A percentile compares a stretch with the other conserved stretches of the same genome.
Conservation (phyloP, 805 yeast species). For the Candida silvicultrix region DNA sequence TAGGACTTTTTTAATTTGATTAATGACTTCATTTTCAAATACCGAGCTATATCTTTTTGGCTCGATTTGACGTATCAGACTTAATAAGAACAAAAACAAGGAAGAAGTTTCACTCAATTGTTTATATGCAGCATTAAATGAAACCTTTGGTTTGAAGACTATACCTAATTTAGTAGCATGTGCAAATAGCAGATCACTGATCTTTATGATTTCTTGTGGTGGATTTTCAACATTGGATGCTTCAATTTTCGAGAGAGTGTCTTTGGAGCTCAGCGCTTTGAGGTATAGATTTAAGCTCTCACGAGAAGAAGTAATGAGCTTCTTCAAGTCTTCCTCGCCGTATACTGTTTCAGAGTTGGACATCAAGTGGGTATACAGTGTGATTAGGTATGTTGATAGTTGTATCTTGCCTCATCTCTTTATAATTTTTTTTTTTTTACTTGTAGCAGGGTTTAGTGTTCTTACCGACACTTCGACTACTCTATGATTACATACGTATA, state of each 20-base stretch:
- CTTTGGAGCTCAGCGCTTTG: conserved; percentile 1
- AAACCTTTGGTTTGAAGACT: conserved; percentile 56
- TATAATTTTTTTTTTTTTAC: too few relatives aligned
- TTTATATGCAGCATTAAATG: conserved; percentile 39
- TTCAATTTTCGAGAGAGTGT: conserved; percentile 11
- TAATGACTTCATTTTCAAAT: conserved; percentile 20
- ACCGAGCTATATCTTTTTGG: conserved; percentile 27
- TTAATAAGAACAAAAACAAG: conserved; percentile 36
- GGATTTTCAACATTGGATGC: conserved; percentile 37
- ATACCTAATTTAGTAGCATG: conserved; percentile 75
- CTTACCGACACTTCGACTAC: too few relatives aligned
- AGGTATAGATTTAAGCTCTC: conserved; percentile 15
- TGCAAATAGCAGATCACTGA: conserved; percentile 57
- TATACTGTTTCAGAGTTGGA: not conserved
- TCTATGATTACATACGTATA: too few relatives aligned
- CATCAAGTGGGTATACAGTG: not conserved
- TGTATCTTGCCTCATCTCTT: not conserved
- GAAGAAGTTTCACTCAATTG: conserved; percentile 42
- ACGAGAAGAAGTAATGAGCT: conserved; percentile 11
- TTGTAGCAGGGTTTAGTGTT: not conserved
- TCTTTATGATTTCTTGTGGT: conserved; percentile 50
- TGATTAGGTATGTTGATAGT: too few relatives aligned
- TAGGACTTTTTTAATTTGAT: conserved; percentile 11
- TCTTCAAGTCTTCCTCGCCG: conserved; percentile 15
- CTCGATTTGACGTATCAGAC: conserved; percentile 37